Conservation (phyloP, 2,329 filamentous ascomycete genomes). For the Tolypocladium endophyticum region DNA sequence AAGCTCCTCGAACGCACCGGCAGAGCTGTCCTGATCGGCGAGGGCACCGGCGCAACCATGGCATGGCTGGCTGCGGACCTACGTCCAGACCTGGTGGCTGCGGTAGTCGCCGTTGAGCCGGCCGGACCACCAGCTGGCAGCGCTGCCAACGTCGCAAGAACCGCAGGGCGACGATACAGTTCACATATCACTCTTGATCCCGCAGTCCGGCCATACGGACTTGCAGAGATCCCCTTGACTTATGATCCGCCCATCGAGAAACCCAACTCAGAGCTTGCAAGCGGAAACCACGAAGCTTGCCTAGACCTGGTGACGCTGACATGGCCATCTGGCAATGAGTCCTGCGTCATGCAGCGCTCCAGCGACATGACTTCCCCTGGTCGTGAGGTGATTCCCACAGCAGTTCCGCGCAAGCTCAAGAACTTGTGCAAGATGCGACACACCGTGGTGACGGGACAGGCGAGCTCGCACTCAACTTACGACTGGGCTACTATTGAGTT, state of each 20-base stretch:
- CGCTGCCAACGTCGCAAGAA: background rate
- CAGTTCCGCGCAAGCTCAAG: conserved; percentile 25
- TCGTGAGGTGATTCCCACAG: background rate
- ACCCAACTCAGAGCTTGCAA: background rate
- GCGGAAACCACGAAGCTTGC: background rate
- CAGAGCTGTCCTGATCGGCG: conserved; percentile 32
- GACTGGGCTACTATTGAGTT: conserved; percentile 45
- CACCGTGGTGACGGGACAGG: conserved; percentile 38
- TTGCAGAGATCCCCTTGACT: conserved; percentile 29
- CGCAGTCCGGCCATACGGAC: conserved; percentile 23
- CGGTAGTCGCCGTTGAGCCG: conserved; percentile 41
- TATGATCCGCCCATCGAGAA: conserved; percentile 25
- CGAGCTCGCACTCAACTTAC: conserved; percentile 41
- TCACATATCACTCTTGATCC: conserved; percentile 14
- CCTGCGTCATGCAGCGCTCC: conserved; percentile 11
- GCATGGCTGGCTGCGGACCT: conserved; percentile 38
- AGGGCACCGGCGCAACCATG: conserved; percentile 36
- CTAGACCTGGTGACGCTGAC: background rate
- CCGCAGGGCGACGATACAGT: conserved; percentile 6
- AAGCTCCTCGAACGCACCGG: conserved; percentile 32
- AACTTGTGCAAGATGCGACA: conserved; percentile 38
- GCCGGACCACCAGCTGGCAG: conserved; percentile 37
- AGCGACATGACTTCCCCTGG: background rate
- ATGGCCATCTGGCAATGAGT: background rate
- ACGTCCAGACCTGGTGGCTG: conserved; percentile 34